Evolutionary conservation across 169 alveolate genomes (phyloP).

Genomic region (Plasmodium billcollinsi): DNA sequence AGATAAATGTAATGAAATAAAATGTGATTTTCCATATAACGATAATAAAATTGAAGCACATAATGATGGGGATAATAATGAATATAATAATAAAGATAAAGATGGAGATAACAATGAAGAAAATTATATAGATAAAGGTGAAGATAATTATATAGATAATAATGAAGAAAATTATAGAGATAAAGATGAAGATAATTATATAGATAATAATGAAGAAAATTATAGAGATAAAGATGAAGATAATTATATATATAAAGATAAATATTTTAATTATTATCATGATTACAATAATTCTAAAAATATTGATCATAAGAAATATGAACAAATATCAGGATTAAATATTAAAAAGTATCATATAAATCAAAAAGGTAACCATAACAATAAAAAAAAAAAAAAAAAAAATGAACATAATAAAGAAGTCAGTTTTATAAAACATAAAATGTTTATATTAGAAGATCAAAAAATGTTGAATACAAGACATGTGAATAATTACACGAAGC

Average conservation of each 20-base stretch:
- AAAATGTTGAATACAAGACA: no score
- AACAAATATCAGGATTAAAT: neutral
- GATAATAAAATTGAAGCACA: no score
- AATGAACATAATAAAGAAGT: no score
- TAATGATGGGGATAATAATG: no score
- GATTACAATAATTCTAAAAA: neutral
- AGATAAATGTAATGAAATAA: no score
- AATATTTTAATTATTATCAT: neutral
- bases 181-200: neutral
- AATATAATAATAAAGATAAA: neutral
- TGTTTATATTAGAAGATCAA: no score
- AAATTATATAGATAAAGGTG: neutral
- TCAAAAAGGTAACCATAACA: neutral
- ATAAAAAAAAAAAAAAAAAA: conserved; percentile 1
- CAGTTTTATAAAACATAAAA: no score
- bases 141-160: neutral
- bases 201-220: neutral
- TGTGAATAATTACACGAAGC: no score
- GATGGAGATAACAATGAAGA: neutral
- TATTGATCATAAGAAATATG: neutral
- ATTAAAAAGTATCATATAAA: no score
- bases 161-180: neutral
- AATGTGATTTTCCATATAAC: no score
- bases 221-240: neutral
- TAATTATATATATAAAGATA: neutral